Evolutionary conservation across 768 basidiomycete genomes (phyloP).

Genomic region (Naganishia randhawae): DNA sequence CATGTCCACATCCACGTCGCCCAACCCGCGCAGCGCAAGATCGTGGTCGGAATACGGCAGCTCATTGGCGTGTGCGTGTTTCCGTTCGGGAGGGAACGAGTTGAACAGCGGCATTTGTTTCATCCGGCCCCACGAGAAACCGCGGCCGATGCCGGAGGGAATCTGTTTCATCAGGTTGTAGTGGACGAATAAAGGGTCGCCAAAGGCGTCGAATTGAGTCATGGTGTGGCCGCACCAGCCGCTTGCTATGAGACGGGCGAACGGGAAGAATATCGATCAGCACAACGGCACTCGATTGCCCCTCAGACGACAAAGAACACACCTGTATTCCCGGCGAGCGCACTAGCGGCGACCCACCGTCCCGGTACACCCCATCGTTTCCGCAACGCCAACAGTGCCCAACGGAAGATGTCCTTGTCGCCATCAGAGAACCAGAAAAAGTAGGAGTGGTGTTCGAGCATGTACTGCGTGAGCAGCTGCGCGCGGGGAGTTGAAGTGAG

Average conservation of each 20-base stretch:
- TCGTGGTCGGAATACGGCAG: constrained; percentile 31
- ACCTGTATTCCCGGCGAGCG: constrained; percentile 46
- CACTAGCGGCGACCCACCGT: constrained; percentile 52
- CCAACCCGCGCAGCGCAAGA: constrained; percentile 32
- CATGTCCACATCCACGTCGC: constrained; percentile 48
- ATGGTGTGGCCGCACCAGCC: constrained; percentile 45
- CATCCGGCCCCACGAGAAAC: constrained; percentile 44
- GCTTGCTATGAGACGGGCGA: not conserved
- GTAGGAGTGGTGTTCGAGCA: constrained; percentile 48
- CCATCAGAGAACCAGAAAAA: constrained; percentile 54
- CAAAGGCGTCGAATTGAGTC: constrained; percentile 51
- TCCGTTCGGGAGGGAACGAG: constrained; percentile 36
- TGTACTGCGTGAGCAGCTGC: constrained; percentile 42
- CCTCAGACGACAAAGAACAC: not conserved
- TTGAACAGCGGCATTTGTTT: constrained; percentile 46
- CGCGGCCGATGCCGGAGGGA: constrained; percentile 43
- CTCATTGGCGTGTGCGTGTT: constrained; percentile 36
- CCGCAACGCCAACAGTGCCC: constrained; percentile 52
- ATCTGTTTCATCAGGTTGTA: constrained; percentile 54
- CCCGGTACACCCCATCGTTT: constrained; percentile 56
- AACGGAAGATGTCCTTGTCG: constrained; percentile 52
- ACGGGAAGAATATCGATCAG: not conserved
- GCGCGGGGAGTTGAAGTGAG: not conserved
- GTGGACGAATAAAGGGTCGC: constrained; percentile 49
- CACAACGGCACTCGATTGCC: not conserved